A percentile compares a stretch with the other conserved stretches of the same genome.
Conservation (phyloP, 1,139 yeast species). For the Yamadazyma diddensiae region DNA sequence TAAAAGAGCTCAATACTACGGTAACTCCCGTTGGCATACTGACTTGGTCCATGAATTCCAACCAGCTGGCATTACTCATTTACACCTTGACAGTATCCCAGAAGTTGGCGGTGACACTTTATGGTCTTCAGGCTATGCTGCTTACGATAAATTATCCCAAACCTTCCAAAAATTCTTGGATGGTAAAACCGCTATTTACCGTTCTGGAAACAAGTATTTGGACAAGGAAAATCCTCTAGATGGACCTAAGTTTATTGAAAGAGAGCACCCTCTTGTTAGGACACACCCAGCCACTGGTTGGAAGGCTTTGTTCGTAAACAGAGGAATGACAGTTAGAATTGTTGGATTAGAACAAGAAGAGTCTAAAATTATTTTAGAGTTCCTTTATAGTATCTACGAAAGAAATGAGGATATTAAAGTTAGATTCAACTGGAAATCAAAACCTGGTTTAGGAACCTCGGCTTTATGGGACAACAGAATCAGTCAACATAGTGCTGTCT, state of each 20-base stretch:
- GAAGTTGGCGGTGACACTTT: slow-evolving; percentile 35
- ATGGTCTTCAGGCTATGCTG: slow-evolving; percentile 38
- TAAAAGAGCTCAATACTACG: slow-evolving; percentile 26
- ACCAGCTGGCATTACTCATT: slow-evolving; percentile 39
- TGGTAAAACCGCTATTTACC: slow-evolving; percentile 36
- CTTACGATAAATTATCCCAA: slow-evolving; percentile 37
- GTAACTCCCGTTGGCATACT: slow-evolving; percentile 37
- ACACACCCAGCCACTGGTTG: slow-evolving; percentile 45
- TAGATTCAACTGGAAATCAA: slow-evolving; percentile 52
- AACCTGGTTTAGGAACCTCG: slow-evolving; percentile 49
- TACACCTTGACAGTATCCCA: slow-evolving; percentile 35
- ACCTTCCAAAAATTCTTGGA: slow-evolving; percentile 35
- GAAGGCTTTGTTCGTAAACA: slow-evolving; percentile 37
- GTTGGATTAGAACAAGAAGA: slow-evolving; percentile 28
- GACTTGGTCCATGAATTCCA: slow-evolving; percentile 37
- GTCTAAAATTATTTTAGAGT: slow-evolving; percentile 29
- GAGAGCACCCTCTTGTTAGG: slow-evolving; percentile 40
- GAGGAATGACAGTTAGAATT: slow-evolving; percentile 14
- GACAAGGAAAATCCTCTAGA: slow-evolving; percentile 31
- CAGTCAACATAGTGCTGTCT: slow-evolving; percentile 48
- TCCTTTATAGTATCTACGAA: slow-evolving; percentile 31
- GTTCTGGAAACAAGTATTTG: slow-evolving; percentile 33
- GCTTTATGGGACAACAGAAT: slow-evolving; percentile 60
- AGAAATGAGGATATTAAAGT: slow-evolving; percentile 45
- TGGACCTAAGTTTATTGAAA: slow-evolving; percentile 33